These are phyloP conservation scores for Pyracantha coccinea DNA, from an alignment of 331 rosid genomes.

Conservation along the genomic window DNA sequence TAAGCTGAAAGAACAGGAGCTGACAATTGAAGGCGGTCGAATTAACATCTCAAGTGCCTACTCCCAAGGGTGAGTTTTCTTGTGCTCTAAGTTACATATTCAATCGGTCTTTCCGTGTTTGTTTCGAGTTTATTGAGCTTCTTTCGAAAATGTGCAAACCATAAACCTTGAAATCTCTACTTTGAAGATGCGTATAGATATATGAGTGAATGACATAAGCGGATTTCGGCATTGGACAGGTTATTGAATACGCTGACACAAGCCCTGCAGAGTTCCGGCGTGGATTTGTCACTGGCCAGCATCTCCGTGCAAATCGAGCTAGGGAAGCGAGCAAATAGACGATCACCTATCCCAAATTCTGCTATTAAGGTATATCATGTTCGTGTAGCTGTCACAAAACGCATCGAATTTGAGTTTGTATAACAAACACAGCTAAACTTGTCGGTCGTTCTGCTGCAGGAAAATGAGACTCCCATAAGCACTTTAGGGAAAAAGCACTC, in stretches of 20 bases:
- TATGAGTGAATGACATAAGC: conserved; percentile 6
- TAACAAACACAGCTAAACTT: conserved; percentile 15
- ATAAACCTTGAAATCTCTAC: not conserved
- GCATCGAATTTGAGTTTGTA: not conserved
- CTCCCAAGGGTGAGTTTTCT: conserved; percentile 83
- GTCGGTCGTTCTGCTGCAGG: conserved; percentile 36
- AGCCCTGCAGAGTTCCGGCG: conserved; percentile 87
- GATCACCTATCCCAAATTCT: conserved; percentile 32
- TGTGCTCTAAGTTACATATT: not conserved
- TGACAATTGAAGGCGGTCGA: conserved; percentile 71
- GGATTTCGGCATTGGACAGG: conserved; percentile 37
- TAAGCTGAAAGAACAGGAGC: conserved; percentile 70
- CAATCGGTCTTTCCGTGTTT: not conserved
- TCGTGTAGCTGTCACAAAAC: not conserved
- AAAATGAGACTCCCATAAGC: conserved; percentile 36
- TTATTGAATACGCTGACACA: conserved; percentile 74
- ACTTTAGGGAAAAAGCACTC: conserved; percentile 40
- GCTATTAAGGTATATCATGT: conserved; percentile 41
- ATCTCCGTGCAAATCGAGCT: conserved; percentile 88
- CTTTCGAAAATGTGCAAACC: not conserved
- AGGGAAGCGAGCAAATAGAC: conserved; percentile 48
- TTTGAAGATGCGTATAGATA: not conserved
- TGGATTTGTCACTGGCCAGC: conserved; percentile 90
- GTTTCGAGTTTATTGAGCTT: not conserved
- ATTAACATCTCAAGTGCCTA: conserved; percentile 81